A percentile compares a stretch with the other conserved stretches of the same genome.
phyloP scores from a whole-genome alignment of 1,284 basidiomycete species.

The Heterobasidion irregulare region DNA sequence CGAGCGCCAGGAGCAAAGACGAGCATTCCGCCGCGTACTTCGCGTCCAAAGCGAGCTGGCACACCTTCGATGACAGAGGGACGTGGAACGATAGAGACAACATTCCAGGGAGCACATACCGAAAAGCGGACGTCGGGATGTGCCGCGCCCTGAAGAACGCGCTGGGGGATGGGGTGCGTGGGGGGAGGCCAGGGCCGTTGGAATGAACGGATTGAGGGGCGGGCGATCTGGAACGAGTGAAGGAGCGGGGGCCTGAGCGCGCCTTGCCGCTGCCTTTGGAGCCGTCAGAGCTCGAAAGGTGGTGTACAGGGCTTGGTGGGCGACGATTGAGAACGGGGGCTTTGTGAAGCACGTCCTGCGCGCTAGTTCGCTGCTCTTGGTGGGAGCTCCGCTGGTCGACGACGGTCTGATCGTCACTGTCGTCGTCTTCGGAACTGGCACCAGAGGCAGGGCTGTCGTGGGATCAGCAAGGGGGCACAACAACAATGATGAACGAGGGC shows the following conservation, averaged over 20 bases:
- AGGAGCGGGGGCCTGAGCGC: conserved; percentile 20
- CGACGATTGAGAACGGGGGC: not conserved
- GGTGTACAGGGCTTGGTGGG: conserved; percentile 5
- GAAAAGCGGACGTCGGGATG: conserved; percentile 10
- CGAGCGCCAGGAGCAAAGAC: conserved; percentile 44
- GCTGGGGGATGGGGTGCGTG: conserved; percentile 20
- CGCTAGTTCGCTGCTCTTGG: conserved; percentile 3
- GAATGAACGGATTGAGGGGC: conserved; percentile 23
- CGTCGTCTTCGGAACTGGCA: conserved; percentile 38
- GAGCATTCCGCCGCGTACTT: conserved; percentile 48
- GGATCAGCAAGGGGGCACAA: conserved; percentile 1
- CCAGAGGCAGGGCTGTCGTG: conserved; percentile 37
- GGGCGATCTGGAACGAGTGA: conserved; percentile 56
- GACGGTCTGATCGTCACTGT: conserved; percentile 19
- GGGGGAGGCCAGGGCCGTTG: conserved; percentile 20
- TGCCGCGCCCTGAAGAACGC: conserved; percentile 18
- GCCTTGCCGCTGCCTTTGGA: conserved; percentile 16
- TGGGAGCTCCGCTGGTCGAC: conserved; percentile 3
- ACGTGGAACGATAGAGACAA: conserved; percentile 33
- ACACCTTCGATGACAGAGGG: conserved; percentile 28
- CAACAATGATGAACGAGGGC: not conserved
- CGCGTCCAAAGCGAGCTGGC: conserved; percentile 43
- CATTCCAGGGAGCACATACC: conserved; percentile 33
- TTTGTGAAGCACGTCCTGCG: conserved; percentile 1
- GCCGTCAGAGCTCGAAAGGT: conserved; percentile 14